Conservation (phyloP, 331 rosid genomes). For the Quercus lobata region DNA sequence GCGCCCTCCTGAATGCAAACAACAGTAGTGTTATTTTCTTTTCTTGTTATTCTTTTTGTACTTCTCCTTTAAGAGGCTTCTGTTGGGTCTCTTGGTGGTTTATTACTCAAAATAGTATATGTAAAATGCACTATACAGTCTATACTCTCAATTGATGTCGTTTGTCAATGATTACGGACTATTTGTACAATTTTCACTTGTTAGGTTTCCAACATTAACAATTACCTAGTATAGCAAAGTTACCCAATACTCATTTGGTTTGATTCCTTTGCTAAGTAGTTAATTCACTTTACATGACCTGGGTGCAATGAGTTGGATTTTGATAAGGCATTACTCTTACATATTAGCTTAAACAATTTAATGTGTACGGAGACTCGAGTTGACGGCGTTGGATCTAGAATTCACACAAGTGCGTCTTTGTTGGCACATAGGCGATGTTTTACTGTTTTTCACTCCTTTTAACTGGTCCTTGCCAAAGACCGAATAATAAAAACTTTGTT, state of each 20-base stretch:
- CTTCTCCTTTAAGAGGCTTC: not conserved
- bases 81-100: not conserved
- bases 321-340: too few species aligned
- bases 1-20: conserved; percentile 56
- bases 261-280: too few species aligned
- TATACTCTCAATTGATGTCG: not conserved
- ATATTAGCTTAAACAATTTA: too few species aligned
- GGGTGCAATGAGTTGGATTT: too few species aligned
- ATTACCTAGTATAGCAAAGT: not conserved
- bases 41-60: not conserved
- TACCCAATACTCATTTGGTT: not conserved
- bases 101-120: not conserved
- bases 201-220: not conserved
- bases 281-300: too few species aligned
- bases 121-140: not conserved
- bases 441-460: too few species aligned
- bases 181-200: not conserved
- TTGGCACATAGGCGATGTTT: too few species aligned
- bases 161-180: not conserved
- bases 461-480: too few species aligned
- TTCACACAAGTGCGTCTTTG: too few species aligned
- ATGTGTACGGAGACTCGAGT: too few species aligned
- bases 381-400: too few species aligned
- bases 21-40: conserved; percentile 29
- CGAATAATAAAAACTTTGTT: too few species aligned